Base-by-base conservation (phyloP, 2,329 filamentous ascomycete species). In the Neobulgaria alba region DNA sequence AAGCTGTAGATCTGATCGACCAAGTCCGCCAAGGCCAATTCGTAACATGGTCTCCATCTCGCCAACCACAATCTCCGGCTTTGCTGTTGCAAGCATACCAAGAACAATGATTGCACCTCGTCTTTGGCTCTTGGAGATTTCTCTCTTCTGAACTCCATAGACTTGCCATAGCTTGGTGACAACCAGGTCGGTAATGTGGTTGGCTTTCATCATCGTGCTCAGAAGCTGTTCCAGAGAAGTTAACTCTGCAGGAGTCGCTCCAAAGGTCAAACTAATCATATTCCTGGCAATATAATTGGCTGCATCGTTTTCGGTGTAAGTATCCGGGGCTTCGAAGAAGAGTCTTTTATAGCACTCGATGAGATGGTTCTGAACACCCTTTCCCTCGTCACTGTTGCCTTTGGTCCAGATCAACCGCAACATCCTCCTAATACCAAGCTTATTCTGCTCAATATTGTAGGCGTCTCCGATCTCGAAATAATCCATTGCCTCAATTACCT, bases 241-340 rank as follows among this genome's bases (percentile, higher is more conserved):
- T 40, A 98, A 68, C 60, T 98, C 92, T 1, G 93, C 92, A 1
- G 90, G 87, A 0, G 90, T 94, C 1, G 90, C 89, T 19, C 89
- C 90, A 61, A 95, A 96, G 0, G 92, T 98, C 57, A 98, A 67
- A 70, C 89, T 95, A 63, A 96, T 96, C 90, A 98, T 98, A 64
- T 96, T 98, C 47, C 89, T 79, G 18, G 90, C 90, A 56, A 98
- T 83, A 59, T 93, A 98, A 61, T 93, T 95, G 35, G 92, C 89
- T 2, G 89, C 81, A 57, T 95, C 89, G 52, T 95, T 95, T 20
- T 79, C 69, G 43, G 75, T 86, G 65, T 95, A 95, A 3, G 80
- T 80, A 45, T 88, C 86, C 0, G 92, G 92, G 0, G 93, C 89
- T 57, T 95, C 87, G 55, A 98, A 98, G 65, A 96, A 98, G 1